A percentile compares a stretch with the other conserved stretches of the same genome.
Evolutionary conservation across 2,329 filamentous ascomycete genomes (phyloP).

Genomic region (Apiospora koreana): DNA sequence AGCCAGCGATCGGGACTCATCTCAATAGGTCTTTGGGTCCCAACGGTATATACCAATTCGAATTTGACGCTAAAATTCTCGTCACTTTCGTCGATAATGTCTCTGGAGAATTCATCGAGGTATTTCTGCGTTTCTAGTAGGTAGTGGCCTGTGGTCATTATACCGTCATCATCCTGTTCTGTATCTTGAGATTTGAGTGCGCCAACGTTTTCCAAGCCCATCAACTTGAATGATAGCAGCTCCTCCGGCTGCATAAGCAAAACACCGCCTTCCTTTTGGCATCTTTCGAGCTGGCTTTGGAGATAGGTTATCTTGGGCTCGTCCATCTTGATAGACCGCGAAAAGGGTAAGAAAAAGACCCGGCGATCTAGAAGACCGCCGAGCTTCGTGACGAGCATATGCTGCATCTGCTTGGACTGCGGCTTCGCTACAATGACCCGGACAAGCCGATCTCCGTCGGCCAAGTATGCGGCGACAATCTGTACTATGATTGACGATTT

Average conservation of each 20-base stretch:
- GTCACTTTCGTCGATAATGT: constrained; percentile 67
- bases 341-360: constrained; percentile 61
- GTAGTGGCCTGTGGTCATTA: constrained; percentile 35
- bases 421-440: constrained; percentile 64
- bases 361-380: constrained; percentile 56
- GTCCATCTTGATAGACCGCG: constrained; percentile 44
- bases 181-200: constrained; percentile 13
- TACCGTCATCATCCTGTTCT: constrained; percentile 16
- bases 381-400: constrained; percentile 55
- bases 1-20: constrained; percentile 57
- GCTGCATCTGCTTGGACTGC: constrained; percentile 60
- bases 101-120: constrained; percentile 46
- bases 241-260: constrained; percentile 66
- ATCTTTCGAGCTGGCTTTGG: constrained; percentile 41
- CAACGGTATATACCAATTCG: constrained; percentile 65
- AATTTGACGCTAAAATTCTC: constrained; percentile 63
- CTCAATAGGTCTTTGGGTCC: constrained; percentile 50
- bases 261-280: constrained; percentile 52
- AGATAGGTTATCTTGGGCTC: constrained; percentile 54
- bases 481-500: constrained; percentile 72
- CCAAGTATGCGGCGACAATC: constrained; percentile 56
- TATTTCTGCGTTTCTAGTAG: constrained; percentile 44
- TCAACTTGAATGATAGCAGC: constrained; percentile 64
- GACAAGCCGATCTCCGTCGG: constrained; percentile 51
- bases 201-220: constrained; percentile 50